phyloP scores from a whole-genome alignment of 164 flowering plant genomes.

The Brasenia schreberi region DNA sequence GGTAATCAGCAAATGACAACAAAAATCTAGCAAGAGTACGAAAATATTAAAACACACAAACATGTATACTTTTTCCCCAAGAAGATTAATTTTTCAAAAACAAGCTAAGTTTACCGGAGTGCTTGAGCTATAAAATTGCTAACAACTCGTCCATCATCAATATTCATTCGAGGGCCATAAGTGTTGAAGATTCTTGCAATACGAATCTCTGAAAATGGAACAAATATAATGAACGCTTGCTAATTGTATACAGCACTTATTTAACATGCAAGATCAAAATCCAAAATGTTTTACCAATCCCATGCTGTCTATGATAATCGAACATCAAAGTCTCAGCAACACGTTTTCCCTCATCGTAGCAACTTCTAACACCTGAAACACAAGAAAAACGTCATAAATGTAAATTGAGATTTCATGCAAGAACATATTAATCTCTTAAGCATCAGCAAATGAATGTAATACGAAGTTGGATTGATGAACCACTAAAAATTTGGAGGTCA shows the following conservation, averaged over 20 bases:
- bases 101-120: constrained; percentile 29
- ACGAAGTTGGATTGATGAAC: neutral
- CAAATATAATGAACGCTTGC: neutral
- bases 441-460: neutral
- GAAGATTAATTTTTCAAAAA: neutral
- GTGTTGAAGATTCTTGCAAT: constrained; percentile 82
- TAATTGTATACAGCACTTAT: neutral
- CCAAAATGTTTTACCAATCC: constrained; percentile 36
- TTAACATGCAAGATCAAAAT: neutral
- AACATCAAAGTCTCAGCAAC: constrained; percentile 91
- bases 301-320: constrained; percentile 83
- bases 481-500: too few relatives aligned
- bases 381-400: neutral
- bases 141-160: constrained; percentile 87
- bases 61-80: too few relatives aligned
- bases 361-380: constrained; percentile 54
- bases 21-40: too few relatives aligned
- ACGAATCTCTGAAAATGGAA: constrained; percentile 35
- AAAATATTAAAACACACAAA: too few relatives aligned
- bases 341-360: constrained; percentile 85
- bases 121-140: constrained; percentile 90
- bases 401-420: neutral
- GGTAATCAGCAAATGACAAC: too few relatives aligned
- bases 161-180: constrained; percentile 79
- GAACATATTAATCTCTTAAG: neutral